phyloP scores from a whole-genome alignment of 306 rosid species.

The Prosopis cineraria region DNA sequence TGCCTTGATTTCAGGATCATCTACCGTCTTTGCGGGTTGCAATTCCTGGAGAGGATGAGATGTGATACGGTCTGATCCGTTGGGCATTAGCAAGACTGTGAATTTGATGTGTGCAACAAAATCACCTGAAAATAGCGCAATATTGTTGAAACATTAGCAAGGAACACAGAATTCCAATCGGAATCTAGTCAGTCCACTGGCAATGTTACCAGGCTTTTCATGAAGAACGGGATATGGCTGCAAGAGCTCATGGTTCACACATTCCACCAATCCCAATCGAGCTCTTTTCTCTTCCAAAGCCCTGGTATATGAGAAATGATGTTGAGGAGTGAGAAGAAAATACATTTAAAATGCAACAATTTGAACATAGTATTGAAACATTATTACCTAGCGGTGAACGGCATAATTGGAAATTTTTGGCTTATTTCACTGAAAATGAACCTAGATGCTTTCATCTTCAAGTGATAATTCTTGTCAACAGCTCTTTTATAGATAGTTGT shows the following conservation, averaged over 20 bases:
- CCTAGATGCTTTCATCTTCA: slow-evolving; percentile 82
- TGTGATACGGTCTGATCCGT: slow-evolving; percentile 68
- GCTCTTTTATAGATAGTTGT: slow-evolving; percentile 80
- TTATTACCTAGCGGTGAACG: slow-evolving; percentile 64
- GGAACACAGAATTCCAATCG: background rate
- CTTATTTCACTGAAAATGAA: slow-evolving; percentile 75
- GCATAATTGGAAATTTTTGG: slow-evolving; percentile 74
- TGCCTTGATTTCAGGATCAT: slow-evolving; percentile 72
- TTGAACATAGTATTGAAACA: background rate
- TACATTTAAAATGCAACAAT: background rate
- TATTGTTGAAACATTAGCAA: background rate
- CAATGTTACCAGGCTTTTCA: slow-evolving; percentile 63
- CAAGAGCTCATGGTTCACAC: slow-evolving; percentile 68
- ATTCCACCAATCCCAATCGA: slow-evolving; percentile 62
- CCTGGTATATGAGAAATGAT: slow-evolving; percentile 28
- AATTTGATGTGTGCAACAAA: slow-evolving; percentile 65
- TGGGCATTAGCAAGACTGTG: slow-evolving; percentile 71
- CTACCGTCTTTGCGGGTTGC: slow-evolving; percentile 60
- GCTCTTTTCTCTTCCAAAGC: slow-evolving; percentile 80
- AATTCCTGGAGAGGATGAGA: slow-evolving; percentile 60
- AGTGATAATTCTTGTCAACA: slow-evolving; percentile 72
- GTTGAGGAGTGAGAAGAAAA: background rate
- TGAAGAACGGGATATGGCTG: slow-evolving; percentile 73
- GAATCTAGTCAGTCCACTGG: background rate
- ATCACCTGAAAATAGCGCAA: slow-evolving; percentile 53